A percentile compares a stretch with the other conserved stretches of the same genome.
These are phyloP conservation scores for Sclerotiophoma versabilis DNA, from an alignment of 2,329 filamentous ascomycete species.

Conservation along the genomic window DNA sequence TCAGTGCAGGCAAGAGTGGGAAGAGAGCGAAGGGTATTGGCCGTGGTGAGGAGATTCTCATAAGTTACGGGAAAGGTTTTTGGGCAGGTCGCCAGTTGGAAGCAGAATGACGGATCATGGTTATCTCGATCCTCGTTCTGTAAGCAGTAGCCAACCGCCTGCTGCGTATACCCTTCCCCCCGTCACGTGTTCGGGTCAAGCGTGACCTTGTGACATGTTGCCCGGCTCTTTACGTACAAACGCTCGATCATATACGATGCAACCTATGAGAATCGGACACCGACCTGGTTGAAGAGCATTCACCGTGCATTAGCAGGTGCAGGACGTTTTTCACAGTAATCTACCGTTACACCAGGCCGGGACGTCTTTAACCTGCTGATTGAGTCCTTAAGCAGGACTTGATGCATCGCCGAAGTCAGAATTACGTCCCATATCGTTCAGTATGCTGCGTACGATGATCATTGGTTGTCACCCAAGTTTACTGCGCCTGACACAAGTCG, in stretches of 20 bases:
- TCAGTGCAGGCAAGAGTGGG: constrained; percentile 56
- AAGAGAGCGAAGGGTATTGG: constrained; percentile 56
- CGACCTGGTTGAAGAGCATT: background rate
- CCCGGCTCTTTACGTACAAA: background rate
- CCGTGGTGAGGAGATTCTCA: constrained; percentile 59
- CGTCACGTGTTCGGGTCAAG: background rate
- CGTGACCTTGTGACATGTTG: background rate
- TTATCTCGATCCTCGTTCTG: background rate
- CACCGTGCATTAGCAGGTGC: background rate
- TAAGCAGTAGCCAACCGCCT: background rate
- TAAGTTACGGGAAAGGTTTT: constrained; percentile 63
- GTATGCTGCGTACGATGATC: background rate
- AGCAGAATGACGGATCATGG: constrained; percentile 9
- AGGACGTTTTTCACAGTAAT: background rate
- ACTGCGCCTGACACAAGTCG: constrained; percentile 15
- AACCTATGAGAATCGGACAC: background rate
- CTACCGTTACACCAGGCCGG: background rate
- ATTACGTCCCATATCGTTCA: background rate
- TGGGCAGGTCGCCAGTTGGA: constrained; percentile 50
- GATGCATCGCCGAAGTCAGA: background rate
- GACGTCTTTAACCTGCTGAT: background rate
- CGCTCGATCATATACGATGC: background rate
- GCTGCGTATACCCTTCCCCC: background rate
- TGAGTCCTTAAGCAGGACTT: background rate
- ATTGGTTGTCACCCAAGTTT: background rate